Base-by-base conservation (phyloP, 2,329 filamentous ascomycete species). In the Trichoderma koningiopsis region DNA sequence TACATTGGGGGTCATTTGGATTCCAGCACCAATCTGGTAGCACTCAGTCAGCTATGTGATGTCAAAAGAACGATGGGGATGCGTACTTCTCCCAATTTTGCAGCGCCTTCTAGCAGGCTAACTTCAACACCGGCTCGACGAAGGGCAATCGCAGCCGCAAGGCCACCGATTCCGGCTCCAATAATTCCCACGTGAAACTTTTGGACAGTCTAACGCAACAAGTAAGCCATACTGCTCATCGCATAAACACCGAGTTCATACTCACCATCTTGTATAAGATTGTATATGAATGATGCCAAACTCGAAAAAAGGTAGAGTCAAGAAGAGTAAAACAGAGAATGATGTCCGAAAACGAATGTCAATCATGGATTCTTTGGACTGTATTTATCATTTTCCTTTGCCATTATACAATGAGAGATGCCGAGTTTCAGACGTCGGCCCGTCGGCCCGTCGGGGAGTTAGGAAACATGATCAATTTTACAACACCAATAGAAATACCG, bases 31-130 rank as follows among this genome's bases (percentile, higher is more conserved):
- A 40, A 40, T 40, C 37, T 40, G 6, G 37, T 13, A 19, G 2
- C 16, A 19, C 5, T 19, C 37, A 6, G 37, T 40, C 14, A 40
- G 37, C 6, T 19, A 5, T 16, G 14, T 6, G 1, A 40, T 19
- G 3, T 19, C 16, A 5, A 40, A 40, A 40, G 16, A 14, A 19
- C 4, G 7, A 19, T 40, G 35, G 6, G 37, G 14, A 19, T 40
- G 37, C 37, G 5, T 40, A 61, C 47, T 47, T 61, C 58, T n/a
- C 58, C 58, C 6, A 61, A 29, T n/a, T 61, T 40, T 4, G 29
- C 24, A 33, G 58, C 58, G 19, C 37, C 58, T 49, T 61, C 58
- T n/a, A 61, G 37, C 19, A 61, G 58, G 24, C 40, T 61, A n/a
- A 61, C 58, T 1, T 19, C 47, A 31, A 40, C 40, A 14, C 58